Percentiles rank a stretch among this genome's conserved stretches.
These are phyloP conservation scores for Cytospora schulzeri DNA, from an alignment of 2,329 filamentous ascomycete species.

Conservation along the genomic window DNA sequence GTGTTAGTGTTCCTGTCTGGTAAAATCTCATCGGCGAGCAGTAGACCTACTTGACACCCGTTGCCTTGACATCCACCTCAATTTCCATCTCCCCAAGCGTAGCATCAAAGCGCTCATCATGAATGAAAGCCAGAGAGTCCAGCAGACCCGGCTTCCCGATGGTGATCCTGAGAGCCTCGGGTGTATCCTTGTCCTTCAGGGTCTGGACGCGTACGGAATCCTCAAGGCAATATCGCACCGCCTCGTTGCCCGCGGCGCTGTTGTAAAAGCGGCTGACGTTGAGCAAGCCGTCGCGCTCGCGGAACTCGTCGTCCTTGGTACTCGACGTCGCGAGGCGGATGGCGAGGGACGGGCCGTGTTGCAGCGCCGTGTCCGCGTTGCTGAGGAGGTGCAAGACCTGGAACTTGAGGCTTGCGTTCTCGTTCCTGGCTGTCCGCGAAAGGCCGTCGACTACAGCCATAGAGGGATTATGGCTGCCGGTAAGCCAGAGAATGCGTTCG, in stretches of 20 bases:
- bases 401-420: constrained; percentile 8
- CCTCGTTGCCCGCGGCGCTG: background rate
- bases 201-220: constrained; percentile 7
- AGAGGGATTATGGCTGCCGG: constrained; percentile 26
- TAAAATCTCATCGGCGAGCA: background rate
- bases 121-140: constrained; percentile 21
- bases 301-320: constrained; percentile 23
- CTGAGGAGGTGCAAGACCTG: constrained; percentile 5
- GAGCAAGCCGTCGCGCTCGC: constrained; percentile 3
- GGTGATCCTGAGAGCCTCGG: constrained; percentile 1
- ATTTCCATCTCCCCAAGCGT: constrained; percentile 11
- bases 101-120: constrained; percentile 7
- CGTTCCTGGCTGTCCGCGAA: constrained; percentile 8
- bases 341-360: background rate
- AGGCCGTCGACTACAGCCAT: constrained; percentile 4
- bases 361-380: background rate
- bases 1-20: background rate
- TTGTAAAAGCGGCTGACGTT: constrained; percentile 6
- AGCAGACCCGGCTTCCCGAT: constrained; percentile 20
- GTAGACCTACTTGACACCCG: constrained; percentile 12
- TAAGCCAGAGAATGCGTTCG: constrained; percentile 34
- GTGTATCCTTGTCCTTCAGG: background rate
- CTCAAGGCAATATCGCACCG: background rate
- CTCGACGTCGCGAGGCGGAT: background rate
- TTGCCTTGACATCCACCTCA: constrained; percentile 14